Conservation (phyloP, 345 rosid genomes). For the Kernera saxatilis region DNA sequence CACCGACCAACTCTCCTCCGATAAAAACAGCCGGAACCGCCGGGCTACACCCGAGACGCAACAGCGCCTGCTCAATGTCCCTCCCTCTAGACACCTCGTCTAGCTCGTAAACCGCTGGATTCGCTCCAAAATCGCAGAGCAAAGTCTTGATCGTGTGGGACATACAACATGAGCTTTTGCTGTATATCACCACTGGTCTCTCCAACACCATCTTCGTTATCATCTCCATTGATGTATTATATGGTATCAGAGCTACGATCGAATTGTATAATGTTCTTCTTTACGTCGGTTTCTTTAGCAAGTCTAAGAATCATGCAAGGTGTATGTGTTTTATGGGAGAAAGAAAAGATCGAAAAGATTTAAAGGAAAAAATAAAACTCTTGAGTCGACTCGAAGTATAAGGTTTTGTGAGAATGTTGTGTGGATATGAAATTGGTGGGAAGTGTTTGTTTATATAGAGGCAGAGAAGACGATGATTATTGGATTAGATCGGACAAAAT, state of each 20-base stretch:
- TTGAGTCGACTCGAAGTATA: neutral
- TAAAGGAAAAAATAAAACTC: neutral
- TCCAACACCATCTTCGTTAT: constrained; percentile 54
- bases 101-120: constrained; percentile 63
- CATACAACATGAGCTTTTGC: constrained; percentile 76
- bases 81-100: constrained; percentile 61
- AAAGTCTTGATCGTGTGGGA: constrained; percentile 72
- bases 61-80: constrained; percentile 76
- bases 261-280: neutral
- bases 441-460: constrained; percentile 24
- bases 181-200: constrained; percentile 87
- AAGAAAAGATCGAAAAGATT: neutral
- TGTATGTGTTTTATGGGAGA: neutral
- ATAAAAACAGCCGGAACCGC: constrained; percentile 73
- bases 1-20: constrained; percentile 80
- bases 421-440: constrained; percentile 15
- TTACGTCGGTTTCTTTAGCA: neutral
- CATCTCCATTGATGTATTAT: constrained; percentile 43
- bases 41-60: constrained; percentile 61
- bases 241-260: neutral
- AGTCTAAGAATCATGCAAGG: neutral
- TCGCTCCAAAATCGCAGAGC: constrained; percentile 66
- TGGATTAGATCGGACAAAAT: constrained; percentile 17
- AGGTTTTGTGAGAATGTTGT: constrained; percentile 12
- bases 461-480: constrained; percentile 9